Evolutionary conservation across 2,329 filamentous ascomycete genomes (phyloP).

Genomic region (Diaporthe aspalathi): DNA sequence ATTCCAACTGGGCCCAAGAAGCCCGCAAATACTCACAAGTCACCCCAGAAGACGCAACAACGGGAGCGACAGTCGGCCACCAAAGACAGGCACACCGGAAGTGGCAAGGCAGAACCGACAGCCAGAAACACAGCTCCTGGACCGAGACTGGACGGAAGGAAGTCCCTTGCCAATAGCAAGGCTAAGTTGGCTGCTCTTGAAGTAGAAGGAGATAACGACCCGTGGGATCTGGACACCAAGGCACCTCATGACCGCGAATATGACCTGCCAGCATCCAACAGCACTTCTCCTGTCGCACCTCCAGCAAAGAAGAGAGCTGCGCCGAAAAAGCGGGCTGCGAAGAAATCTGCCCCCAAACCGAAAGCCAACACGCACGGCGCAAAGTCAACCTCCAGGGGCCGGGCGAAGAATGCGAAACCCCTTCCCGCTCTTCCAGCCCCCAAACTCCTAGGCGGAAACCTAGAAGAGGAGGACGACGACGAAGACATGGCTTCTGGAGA

Average conservation of each 20-base stretch:
- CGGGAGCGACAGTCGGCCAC: neutral
- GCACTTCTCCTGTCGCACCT: neutral
- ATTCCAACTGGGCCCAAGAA: neutral
- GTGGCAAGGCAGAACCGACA: too few species aligned
- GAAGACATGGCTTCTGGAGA: neutral
- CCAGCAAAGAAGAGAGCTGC: neutral
- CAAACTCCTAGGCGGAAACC: neutral
- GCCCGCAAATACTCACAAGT: neutral
- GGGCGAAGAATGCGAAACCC: neutral
- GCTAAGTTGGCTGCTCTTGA: slow-evolving; percentile 19
- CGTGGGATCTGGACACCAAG: neutral
- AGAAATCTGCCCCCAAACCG: neutral
- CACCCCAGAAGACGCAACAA: neutral
- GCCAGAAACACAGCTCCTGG: too few species aligned
- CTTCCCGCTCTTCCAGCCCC: too few species aligned
- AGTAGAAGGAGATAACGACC: neutral
- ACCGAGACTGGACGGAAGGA: neutral
- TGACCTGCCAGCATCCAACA: neutral
- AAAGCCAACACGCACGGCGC: neutral
- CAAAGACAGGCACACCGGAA: neutral
- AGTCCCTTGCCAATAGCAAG: slow-evolving; percentile 1
- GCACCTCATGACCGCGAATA: neutral
- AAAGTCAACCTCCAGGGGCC: neutral
- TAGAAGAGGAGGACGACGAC: neutral
- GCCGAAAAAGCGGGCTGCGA: neutral